phyloP scores from a whole-genome alignment of 2,329 filamentous ascomycete species.

The Arthrobotrys sphaeroides region DNA sequence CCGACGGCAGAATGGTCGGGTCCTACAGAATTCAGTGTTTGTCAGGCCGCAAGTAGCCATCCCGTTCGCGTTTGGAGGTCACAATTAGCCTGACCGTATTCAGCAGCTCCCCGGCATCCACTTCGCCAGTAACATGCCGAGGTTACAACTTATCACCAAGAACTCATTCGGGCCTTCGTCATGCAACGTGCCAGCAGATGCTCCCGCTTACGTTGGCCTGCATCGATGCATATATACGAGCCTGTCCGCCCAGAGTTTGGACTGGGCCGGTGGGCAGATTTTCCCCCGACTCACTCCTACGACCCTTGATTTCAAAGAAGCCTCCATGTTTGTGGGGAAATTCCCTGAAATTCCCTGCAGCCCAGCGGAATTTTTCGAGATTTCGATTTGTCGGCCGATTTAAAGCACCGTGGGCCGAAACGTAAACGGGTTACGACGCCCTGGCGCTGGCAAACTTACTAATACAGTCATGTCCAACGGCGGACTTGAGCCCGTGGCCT shows the following conservation, averaged over 20 bases:
- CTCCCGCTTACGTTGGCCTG: slow-evolving; percentile 20
- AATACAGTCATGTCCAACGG: neutral
- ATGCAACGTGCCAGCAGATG: slow-evolving; percentile 16
- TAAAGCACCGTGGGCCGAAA: slow-evolving; percentile 22
- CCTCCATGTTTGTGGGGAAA: slow-evolving; percentile 5
- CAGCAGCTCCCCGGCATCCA: slow-evolving; percentile 28
- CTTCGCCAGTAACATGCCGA: slow-evolving; percentile 20
- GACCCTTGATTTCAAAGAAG: neutral
- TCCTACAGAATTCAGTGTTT: slow-evolving; percentile 5
- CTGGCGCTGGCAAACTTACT: slow-evolving; percentile 34
- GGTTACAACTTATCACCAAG: slow-evolving; percentile 16
- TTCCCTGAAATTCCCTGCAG: neutral
- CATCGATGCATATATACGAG: slow-evolving; percentile 1
- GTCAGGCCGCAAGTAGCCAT: slow-evolving; percentile 31
- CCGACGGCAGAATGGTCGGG: slow-evolving; percentile 17
- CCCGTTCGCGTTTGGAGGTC: slow-evolving; percentile 19
- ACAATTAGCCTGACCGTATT: slow-evolving; percentile 24
- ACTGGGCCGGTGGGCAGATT: slow-evolving; percentile 6
- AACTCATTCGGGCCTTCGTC: slow-evolving; percentile 6
- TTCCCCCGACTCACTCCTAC: slow-evolving; percentile 16
- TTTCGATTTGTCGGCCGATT: slow-evolving; percentile 32
- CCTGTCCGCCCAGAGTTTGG: neutral
- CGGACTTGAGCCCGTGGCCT: slow-evolving; percentile 7
- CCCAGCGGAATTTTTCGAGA: slow-evolving; percentile 18
- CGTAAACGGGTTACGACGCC: slow-evolving; percentile 3